Evolutionary conservation across 441 rosid species (phyloP).

Genomic region (Corymbia calophylla): DNA sequence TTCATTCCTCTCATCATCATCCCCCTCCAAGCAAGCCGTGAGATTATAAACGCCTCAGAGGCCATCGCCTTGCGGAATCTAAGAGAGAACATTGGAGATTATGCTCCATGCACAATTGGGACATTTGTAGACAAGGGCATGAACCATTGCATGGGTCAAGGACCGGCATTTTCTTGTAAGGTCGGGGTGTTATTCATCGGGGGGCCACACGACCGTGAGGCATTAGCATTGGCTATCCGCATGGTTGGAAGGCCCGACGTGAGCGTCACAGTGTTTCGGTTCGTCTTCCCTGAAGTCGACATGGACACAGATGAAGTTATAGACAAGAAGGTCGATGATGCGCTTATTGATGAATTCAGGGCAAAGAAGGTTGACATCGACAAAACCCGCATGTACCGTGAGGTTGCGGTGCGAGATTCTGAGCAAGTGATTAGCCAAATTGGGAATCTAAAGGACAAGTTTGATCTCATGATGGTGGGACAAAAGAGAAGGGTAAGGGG

Average conservation of each 20-base stretch:
- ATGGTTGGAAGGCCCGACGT: slow-evolving; percentile 16
- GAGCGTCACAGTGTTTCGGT: slow-evolving; percentile 11
- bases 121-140: slow-evolving; percentile 16
- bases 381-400: neutral
- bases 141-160: neutral
- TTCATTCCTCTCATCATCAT: slow-evolving; percentile 14
- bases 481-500: neutral
- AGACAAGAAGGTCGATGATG: slow-evolving; percentile 9
- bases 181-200: slow-evolving; percentile 27
- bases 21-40: slow-evolving; percentile 8
- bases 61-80: neutral
- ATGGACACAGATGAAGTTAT: neutral
- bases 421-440: slow-evolving; percentile 2
- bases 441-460: neutral
- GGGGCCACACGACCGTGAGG: slow-evolving; percentile 35
- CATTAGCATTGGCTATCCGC: slow-evolving; percentile 21
- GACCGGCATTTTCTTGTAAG: neutral
- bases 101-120: slow-evolving; percentile 23
- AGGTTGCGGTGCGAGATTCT: neutral
- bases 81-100: slow-evolving; percentile 8
- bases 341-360: slow-evolving; percentile 4
- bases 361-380: neutral
- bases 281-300: neutral
- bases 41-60: neutral
- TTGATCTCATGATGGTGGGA: slow-evolving; percentile 24